Conservation (phyloP, 495 filamentous ascomycete genomes). For the Podospora didyma region DNA sequence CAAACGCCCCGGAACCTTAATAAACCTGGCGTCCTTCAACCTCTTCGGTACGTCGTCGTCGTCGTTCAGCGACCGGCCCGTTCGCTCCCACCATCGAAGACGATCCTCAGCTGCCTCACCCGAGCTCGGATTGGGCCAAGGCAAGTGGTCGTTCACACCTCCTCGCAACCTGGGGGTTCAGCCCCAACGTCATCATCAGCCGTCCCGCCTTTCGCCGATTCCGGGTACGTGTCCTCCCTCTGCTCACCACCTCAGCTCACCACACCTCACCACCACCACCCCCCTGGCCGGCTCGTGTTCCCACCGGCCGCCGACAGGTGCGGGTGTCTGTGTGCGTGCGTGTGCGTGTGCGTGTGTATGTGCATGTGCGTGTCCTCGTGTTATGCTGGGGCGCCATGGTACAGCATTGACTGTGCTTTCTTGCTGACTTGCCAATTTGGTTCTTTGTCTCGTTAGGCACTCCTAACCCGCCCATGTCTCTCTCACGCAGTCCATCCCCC, state of each 20-base stretch:
- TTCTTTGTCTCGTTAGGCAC: slow-evolving; percentile 32
- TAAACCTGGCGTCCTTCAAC: slow-evolving; percentile 40
- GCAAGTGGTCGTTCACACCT: slow-evolving; percentile 12
- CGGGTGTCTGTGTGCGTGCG: not conserved
- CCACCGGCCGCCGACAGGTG: slow-evolving; percentile 12
- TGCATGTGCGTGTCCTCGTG: not conserved
- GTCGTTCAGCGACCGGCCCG: slow-evolving; percentile 39
- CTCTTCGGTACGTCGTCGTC: slow-evolving; percentile 32
- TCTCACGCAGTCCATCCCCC: slow-evolving; percentile 81
- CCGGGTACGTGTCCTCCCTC: slow-evolving; percentile 33
- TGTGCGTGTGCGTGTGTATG: not conserved
- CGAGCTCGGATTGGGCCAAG: slow-evolving; percentile 29
- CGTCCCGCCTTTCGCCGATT: slow-evolving; percentile 36
- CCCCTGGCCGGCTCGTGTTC: slow-evolving; percentile 10
- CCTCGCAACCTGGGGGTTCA: slow-evolving; percentile 32
- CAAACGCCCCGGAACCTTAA: slow-evolving; percentile 7
- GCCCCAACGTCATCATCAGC: slow-evolving; percentile 35
- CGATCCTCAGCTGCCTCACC: slow-evolving; percentile 32
- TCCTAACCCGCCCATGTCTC: slow-evolving; percentile 61
- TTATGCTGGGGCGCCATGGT: not conserved
- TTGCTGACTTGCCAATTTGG: slow-evolving; percentile 9
- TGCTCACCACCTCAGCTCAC: too few relatives aligned
- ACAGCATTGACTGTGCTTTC: not conserved
- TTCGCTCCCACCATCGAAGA: slow-evolving; percentile 37
- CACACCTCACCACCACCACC: too few relatives aligned